Evolutionary conservation across 495 filamentous ascomycete genomes (phyloP).

Genomic region (Aspergillus cavernicola): DNA sequence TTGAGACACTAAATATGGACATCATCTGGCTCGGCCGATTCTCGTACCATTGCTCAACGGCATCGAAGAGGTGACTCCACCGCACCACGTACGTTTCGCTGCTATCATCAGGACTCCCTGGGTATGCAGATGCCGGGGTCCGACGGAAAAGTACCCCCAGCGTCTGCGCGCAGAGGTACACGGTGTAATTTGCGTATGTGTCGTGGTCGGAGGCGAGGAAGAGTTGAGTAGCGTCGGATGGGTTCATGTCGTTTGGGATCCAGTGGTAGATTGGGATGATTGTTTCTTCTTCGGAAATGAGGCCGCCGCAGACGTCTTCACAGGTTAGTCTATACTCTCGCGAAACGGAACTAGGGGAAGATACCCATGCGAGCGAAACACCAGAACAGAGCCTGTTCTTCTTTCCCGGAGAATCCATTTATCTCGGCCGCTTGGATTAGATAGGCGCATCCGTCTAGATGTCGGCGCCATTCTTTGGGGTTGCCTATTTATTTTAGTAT

Average conservation of each 20-base stretch:
- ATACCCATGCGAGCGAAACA: conserved; percentile 47
- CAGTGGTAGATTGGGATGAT: conserved; percentile 31
- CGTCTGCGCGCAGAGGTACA: conserved; percentile 39
- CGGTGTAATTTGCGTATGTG: conserved; percentile 41
- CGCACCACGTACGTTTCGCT: conserved; percentile 22
- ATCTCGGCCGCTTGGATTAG: conserved; percentile 37
- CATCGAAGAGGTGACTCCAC: conserved; percentile 34
- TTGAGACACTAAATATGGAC: conserved; percentile 24
- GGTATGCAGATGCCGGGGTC: conserved; percentile 21
- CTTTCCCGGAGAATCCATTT: conserved; percentile 38
- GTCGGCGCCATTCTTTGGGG: conserved; percentile 42
- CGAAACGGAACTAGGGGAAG: too few species aligned
- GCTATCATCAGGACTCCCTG: conserved; percentile 17
- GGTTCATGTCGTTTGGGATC: conserved; percentile 29
- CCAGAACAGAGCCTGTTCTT: conserved; percentile 45
- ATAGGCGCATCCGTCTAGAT: conserved; percentile 45
- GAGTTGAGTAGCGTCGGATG: conserved; percentile 22
- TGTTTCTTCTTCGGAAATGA: conserved; percentile 41
- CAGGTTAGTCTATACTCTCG: too few species aligned
- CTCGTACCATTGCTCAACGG: conserved; percentile 37
- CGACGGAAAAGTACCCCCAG: conserved; percentile 33
- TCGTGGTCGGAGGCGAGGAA: conserved; percentile 32
- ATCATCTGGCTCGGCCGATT: conserved; percentile 40
- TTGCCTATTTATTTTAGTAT: conserved; percentile 14
- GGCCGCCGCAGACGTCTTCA: conserved; percentile 39